Evolutionary conservation across 1,284 basidiomycete genomes (phyloP).

Genomic region (Ustilago curta): DNA sequence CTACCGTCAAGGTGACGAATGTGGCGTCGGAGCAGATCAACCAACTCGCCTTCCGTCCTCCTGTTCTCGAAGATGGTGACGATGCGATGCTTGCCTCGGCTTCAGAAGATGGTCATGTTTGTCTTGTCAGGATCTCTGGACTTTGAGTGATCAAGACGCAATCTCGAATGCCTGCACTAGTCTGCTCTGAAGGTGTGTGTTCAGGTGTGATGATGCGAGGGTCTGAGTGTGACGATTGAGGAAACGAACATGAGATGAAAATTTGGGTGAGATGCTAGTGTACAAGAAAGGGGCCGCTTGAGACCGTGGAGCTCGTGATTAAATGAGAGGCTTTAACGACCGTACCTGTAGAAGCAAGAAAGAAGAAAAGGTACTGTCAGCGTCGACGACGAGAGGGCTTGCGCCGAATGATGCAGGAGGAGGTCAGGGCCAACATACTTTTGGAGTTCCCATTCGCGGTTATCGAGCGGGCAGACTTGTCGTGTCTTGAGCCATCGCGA

Average conservation of each 20-base stretch:
- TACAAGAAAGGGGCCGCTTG: conserved; percentile 14
- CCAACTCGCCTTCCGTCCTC: conserved; percentile 58
- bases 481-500: conserved; percentile 99
- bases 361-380: background rate
- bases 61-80: conserved; percentile 42
- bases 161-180: conserved; percentile 4
- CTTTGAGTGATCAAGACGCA: conserved; percentile 5
- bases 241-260: conserved; percentile 5
- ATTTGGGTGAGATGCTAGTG: conserved; percentile 24
- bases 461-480: conserved; percentile 98
- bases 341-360: conserved; percentile 28
- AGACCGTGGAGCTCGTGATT: background rate
- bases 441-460: conserved; percentile 87
- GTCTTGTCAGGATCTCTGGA: conserved; percentile 31
- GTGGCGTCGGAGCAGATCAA: conserved; percentile 61
- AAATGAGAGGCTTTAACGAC: conserved; percentile 19
- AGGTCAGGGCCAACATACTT: conserved; percentile 75
- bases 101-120: conserved; percentile 56
- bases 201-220: background rate
- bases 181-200: background rate
- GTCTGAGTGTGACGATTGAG: background rate
- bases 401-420: background rate
- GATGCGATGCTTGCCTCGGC: conserved; percentile 51
- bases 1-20: conserved; percentile 27
- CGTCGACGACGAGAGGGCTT: background rate